These are phyloP conservation scores for Cephalotrichum gorgonifer DNA, from an alignment of 2,329 filamentous ascomycete species.

Conservation along the genomic window DNA sequence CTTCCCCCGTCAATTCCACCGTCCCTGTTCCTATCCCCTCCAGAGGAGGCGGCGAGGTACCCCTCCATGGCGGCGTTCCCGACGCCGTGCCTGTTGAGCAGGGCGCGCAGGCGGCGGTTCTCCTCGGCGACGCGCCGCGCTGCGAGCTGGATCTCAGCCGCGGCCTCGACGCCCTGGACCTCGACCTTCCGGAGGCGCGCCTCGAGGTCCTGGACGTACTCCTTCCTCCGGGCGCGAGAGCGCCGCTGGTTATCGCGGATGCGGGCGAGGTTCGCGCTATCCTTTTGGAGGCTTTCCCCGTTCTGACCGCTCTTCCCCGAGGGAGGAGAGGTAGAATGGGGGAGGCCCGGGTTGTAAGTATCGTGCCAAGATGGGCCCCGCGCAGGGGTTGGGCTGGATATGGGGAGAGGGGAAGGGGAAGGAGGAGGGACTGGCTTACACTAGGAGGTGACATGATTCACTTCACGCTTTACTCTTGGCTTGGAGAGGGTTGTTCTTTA, in stretches of 20 bases:
- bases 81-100: constrained; percentile 49
- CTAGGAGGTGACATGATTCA: constrained; percentile 3
- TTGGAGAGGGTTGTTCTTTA: too few relatives aligned
- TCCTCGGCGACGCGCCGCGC: constrained; percentile 60
- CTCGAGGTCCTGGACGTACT: constrained; percentile 61
- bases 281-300: not conserved
- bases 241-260: constrained; percentile 70
- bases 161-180: constrained; percentile 55
- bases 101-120: constrained; percentile 50
- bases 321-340: not conserved
- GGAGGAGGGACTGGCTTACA: constrained; percentile 1
- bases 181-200: constrained; percentile 51
- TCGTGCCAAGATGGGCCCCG: not conserved
- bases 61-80: constrained; percentile 41
- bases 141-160: constrained; percentile 60
- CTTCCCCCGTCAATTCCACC: not conserved
- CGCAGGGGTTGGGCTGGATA: too few relatives aligned
- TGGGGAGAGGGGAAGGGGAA: not conserved
- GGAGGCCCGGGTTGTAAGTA: not conserved
- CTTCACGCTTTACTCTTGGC: too few relatives aligned
- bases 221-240: constrained; percentile 63
- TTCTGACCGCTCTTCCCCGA: not conserved
- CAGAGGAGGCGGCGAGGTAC: constrained; percentile 15
- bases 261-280: constrained; percentile 33
- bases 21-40: not conserved